Evolutionary conservation across 2,329 filamentous ascomycete species (phyloP), one percentile per base, ranked within the genome.

Genomic region (Curvularia lunata): DNA sequence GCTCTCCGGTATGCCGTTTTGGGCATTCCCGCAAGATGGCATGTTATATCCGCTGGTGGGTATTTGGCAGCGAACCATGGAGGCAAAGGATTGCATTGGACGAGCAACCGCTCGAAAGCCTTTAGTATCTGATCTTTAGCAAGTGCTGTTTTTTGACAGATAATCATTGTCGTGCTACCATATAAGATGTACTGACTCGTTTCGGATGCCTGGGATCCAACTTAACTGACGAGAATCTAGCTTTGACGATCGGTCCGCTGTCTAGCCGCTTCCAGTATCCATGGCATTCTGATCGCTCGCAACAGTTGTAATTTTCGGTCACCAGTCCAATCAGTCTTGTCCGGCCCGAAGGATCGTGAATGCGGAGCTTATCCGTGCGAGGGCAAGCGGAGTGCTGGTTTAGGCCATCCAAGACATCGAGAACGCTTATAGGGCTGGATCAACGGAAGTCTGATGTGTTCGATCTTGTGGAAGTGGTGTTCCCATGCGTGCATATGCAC

Each of bases 1-100:
- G 19, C 19, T 18, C n/a, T 49, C 51, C 51, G 51, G 55, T 12
- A 46, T 58, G 32, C 55, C 46, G 40, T 13, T 58, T 58, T 3
- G n/a, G 46, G 51, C 25, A 49, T 40, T 45, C 5, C 45, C 38
- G 51, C 19, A 10, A 41, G 3, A 49, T 19, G 23, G 42, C 21
- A 19, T 43, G 18, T 5, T 4, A n/a, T 10, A 32, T 9, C 25
- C 41, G 28, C 4, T 5, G 8, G 16, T 6, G 21, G 6, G 9
- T 43, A 23, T 1, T 16, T 49, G 32, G 10, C 0, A 2, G 0
- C 18, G 25, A 34, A 41, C 1, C 1, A 8, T 8, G 9, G 30
- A 19, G n/a, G 12, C 18, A 0, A 12, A 19, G 19, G 8, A n/a
- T 34, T 34, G 10, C 23, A 41, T 27, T 19, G 5, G 13, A 4